A percentile compares a stretch with the other conserved stretches of the same genome.
These are phyloP conservation scores for Logfia minima DNA, from an alignment of 129 eudicot genomes.

Conservation along the genomic window DNA sequence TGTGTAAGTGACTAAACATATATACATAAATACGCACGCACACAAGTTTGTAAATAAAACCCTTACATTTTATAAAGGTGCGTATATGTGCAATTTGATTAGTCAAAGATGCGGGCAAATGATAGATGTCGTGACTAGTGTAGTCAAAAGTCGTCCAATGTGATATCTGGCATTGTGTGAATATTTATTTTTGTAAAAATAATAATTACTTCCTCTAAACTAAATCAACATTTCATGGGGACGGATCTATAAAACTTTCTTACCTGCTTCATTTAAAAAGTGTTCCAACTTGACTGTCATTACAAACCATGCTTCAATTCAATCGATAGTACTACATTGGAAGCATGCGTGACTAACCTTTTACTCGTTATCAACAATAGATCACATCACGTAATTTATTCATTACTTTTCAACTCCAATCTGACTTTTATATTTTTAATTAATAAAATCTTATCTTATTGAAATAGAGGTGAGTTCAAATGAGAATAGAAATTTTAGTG, in stretches of 20 bases:
- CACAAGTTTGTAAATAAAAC: not conserved
- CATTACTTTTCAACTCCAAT: not conserved
- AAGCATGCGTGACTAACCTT: conserved; percentile 34
- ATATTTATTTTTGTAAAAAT: too few relatives aligned
- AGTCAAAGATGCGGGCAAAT: not conserved
- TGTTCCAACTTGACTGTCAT: conserved; percentile 15
- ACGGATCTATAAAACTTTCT: too few relatives aligned
- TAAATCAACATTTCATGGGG: too few relatives aligned
- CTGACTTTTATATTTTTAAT: too few relatives aligned
- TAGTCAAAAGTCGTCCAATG: too few relatives aligned
- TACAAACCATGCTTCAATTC: conserved; percentile 8
- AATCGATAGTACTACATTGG: conserved; percentile 26
- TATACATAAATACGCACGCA: not conserved
- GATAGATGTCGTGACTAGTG: not conserved
- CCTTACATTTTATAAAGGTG: not conserved
- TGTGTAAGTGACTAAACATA: not conserved
- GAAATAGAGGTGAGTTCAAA: too few relatives aligned
- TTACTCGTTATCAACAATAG: conserved; percentile 24
- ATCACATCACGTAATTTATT: not conserved
- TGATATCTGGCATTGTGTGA: too few relatives aligned
- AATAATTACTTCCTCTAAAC: too few relatives aligned
- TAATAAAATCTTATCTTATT: too few relatives aligned
- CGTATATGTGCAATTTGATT: not conserved
- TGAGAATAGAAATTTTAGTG: too few relatives aligned
- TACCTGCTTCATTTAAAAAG: not conserved